phyloP scores from a whole-genome alignment of 345 rosid genomes.

The Draba incana region DNA sequence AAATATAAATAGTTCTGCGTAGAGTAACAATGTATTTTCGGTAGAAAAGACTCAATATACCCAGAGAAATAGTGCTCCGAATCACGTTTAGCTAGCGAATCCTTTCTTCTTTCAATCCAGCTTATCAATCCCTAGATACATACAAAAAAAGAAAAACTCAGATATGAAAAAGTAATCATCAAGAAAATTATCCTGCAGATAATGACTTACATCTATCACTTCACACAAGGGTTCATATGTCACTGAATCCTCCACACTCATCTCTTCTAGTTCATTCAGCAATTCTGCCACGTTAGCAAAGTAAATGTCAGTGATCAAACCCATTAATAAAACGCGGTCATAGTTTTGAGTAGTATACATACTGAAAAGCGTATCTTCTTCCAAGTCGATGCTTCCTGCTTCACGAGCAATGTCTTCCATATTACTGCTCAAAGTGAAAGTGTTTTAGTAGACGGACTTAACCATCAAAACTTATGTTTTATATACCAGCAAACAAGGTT shows the following conservation, averaged over 20 bases:
- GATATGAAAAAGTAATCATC: conserved; percentile 15
- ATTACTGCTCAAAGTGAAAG: conserved; percentile 56
- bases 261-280: conserved; percentile 69
- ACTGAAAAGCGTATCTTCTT: conserved; percentile 82
- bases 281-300: conserved; percentile 53
- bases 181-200: conserved; percentile 10
- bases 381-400: conserved; percentile 84
- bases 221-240: conserved; percentile 79
- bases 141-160: conserved; percentile 4
- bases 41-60: conserved; percentile 46
- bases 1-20: conserved; percentile 1
- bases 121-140: conserved; percentile 61
- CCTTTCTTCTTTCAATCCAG: conserved; percentile 73
- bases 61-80: conserved; percentile 77
- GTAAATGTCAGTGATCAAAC: conserved; percentile 22
- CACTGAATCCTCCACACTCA: conserved; percentile 51
- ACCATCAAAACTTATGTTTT: too few relatives aligned
- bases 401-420: conserved; percentile 96
- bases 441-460: conserved; percentile 23
- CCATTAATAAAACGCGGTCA: conserved; percentile 36
- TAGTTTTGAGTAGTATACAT: conserved; percentile 39
- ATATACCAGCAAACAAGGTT: conserved; percentile 3
- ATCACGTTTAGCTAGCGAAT: conserved; percentile 66
- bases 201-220: conserved; percentile 64
- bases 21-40: conserved; percentile 4